These are phyloP conservation scores for Emmonsiellopsis sp. DNA, from an alignment of 2,329 filamentous ascomycete species.

Conservation along the genomic window DNA sequence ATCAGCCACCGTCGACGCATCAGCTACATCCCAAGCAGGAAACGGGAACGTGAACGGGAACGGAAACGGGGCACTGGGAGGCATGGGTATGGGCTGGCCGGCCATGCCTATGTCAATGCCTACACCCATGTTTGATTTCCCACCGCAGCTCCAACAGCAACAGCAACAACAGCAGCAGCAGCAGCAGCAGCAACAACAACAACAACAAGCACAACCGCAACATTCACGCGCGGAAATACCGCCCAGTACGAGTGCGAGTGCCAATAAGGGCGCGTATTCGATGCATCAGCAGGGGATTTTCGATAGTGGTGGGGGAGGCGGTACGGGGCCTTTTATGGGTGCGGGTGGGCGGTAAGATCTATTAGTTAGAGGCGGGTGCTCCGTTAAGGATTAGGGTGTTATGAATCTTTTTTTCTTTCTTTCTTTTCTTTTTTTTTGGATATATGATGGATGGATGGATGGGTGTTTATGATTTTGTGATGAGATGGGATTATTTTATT, in stretches of 20 bases:
- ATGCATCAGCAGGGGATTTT: neutral
- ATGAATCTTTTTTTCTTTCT: neutral
- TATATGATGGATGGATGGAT: neutral
- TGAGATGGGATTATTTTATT: neutral
- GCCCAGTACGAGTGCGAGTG: neutral
- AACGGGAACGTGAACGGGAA: slow-evolving; percentile 27
- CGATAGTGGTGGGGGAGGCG: neutral
- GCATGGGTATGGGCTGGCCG: neutral
- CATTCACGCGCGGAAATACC: neutral
- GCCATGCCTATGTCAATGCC: neutral
- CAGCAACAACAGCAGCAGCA: neutral
- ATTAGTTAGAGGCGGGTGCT: neutral
- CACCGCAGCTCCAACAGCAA: neutral
- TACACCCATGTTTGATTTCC: neutral
- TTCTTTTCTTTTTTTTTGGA: neutral
- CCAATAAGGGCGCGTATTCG: neutral
- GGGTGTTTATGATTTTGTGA: neutral
- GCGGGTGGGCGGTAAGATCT: neutral
- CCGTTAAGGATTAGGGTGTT: neutral
- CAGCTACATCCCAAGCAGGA: slow-evolving; percentile 20
- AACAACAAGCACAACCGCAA: too few species aligned
- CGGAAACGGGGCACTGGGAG: slow-evolving; percentile 8
- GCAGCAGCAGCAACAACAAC: neutral
- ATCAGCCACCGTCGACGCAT: slow-evolving; percentile 39
- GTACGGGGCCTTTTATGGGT: neutral